Evolutionary conservation across 2,329 filamentous ascomycete genomes (phyloP).

Genomic region (Orbilia quercus): DNA sequence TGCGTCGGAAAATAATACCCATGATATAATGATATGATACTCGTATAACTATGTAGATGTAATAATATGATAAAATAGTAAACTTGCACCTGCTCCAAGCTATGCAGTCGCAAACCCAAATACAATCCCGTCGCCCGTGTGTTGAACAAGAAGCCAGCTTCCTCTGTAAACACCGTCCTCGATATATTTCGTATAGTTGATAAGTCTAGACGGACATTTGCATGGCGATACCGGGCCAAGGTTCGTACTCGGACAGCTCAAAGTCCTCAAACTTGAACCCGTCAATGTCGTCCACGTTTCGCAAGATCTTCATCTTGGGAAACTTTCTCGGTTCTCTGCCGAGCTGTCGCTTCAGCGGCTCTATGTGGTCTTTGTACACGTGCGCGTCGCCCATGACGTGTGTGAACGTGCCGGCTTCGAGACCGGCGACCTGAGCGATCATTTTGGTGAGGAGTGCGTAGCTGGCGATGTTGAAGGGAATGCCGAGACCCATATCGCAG

Average conservation of each 20-base stretch:
- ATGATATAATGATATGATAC: conserved; percentile 15
- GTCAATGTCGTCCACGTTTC: conserved; percentile 79
- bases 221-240: conserved; percentile 93
- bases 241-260: conserved; percentile 85
- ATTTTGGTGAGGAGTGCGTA: conserved; percentile 96
- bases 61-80: conserved; percentile 21
- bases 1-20: conserved; percentile 51
- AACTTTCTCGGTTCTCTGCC: conserved; percentile 83
- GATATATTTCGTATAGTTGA: neutral
- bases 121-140: conserved; percentile 17
- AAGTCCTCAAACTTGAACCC: conserved; percentile 92
- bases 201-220: conserved; percentile 87
- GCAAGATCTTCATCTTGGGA: conserved; percentile 78
- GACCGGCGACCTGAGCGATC: conserved; percentile 84
- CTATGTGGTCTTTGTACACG: conserved; percentile 91
- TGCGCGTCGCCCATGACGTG: conserved; percentile 99
- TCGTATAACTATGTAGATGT: conserved; percentile 9
- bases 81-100: conserved; percentile 34
- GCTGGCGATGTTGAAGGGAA: conserved; percentile 96
- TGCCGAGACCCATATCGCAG: conserved; percentile 96
- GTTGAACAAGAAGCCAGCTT: conserved; percentile 54
- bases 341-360: conserved; percentile 83
- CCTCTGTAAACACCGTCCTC: conserved; percentile 2
- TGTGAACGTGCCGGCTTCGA: conserved; percentile 86
- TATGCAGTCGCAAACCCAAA: conserved; percentile 40